Conservation (phyloP, 306 rosid species). For the Vigna radiata region DNA sequence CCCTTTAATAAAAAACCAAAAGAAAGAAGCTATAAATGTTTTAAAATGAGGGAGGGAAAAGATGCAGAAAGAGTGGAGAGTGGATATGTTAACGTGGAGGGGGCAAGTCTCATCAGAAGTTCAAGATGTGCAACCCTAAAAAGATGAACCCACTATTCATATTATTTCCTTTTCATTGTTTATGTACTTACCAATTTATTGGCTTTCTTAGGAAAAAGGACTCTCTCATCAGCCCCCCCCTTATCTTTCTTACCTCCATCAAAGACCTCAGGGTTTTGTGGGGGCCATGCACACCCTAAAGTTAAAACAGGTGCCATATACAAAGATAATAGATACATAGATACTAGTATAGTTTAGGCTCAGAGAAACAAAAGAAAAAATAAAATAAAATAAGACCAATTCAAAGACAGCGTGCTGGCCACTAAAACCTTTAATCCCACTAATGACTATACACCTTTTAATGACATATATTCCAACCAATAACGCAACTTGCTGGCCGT, state of each 20-base stretch:
- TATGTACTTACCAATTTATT: constrained; percentile 33
- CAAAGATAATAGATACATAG: constrained; percentile 34
- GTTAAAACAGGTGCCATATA: constrained; percentile 42
- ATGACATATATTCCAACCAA: constrained; percentile 64
- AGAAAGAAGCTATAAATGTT: constrained; percentile 39
- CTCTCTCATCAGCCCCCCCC: constrained; percentile 41
- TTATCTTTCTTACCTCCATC: constrained; percentile 40
- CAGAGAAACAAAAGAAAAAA: constrained; percentile 12
- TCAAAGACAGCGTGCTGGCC: constrained; percentile 69
- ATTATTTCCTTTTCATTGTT: constrained; percentile 51
- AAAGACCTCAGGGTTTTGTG: constrained; percentile 52
- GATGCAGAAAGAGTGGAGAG: constrained; percentile 41
- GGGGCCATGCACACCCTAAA: constrained; percentile 51
- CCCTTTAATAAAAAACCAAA: constrained; percentile 49
- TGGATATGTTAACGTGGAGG: constrained; percentile 61
- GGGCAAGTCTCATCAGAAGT: constrained; percentile 68
- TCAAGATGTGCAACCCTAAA: constrained; percentile 61
- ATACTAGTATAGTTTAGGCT: constrained; percentile 30
- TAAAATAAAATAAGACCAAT: constrained; percentile 40
- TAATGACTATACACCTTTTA: constrained; percentile 60
- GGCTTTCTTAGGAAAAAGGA: constrained; percentile 58
- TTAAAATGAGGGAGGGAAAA: constrained; percentile 22
- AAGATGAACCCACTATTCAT: constrained; percentile 63
- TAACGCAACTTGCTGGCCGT: constrained; percentile 68
- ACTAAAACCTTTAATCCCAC: constrained; percentile 63